Evolutionary conservation across 2,329 filamentous ascomycete genomes (phyloP), one percentile per base, ranked within the genome.

Genomic region (Pezicula radicicola): DNA sequence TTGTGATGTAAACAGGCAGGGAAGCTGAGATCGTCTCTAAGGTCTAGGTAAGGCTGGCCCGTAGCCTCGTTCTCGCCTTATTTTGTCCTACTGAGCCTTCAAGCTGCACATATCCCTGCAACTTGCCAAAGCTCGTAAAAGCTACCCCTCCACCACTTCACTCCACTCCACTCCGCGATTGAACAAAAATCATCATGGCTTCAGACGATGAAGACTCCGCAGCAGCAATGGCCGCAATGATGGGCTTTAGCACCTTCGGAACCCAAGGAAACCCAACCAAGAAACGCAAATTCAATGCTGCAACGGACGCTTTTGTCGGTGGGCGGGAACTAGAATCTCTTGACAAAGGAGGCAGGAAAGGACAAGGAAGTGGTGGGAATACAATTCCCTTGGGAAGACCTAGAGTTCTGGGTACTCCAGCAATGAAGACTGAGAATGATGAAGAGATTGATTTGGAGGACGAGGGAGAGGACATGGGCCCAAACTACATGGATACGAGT

Each of bases 191-290:
- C 18, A 6, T 6, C 21, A n/a, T 21, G n/a, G 46, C 16, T n/a
- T 44, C 37, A 33, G 49, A 55, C 10, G 55, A 55, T 12, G 55
- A 53, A 10, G 72, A 73, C n/a, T 63, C 72, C 18, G 75, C 79
- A 46, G 71, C 72, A 40, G 79, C 80, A 48, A 83, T 89, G 67
- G 84, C 84, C 19, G 79, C 80, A 40, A 77, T 80, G 44, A 87
- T 91, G 84, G 88, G 88, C 56, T 91, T 91, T 69, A 79, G 84
- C 8, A 78, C 81, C 52, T 92, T 92, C 64, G 87, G 87, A 58
- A 69, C 71, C 9, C 73, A 79, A 59, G 66, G 72, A 48, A 71
- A 68, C 3, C 72, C 77, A 1, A 75, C 75, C 41, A 89, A 88
- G 67, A 88, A 87, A 66, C 79, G 87, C 55, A 85, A 85, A 63